These are phyloP conservation scores for Porogramme epimiltina DNA, from an alignment of 1,284 basidiomycete genomes.

Conservation along the genomic window DNA sequence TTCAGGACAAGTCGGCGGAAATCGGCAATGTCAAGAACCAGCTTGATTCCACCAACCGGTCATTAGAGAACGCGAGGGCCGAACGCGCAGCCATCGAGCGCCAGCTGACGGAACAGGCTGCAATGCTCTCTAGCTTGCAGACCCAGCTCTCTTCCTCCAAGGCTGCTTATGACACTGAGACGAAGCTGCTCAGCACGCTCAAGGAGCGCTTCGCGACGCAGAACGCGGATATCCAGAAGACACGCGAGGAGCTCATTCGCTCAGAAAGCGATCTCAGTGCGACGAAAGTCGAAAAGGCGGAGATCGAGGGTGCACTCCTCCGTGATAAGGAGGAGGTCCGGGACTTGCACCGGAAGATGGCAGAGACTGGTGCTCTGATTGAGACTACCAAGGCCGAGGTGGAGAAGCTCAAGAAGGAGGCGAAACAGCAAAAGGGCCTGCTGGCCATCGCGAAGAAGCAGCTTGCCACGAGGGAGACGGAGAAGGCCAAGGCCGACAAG, in stretches of 20 bases:
- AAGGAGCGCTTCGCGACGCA: slow-evolving; percentile 77
- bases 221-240: slow-evolving; percentile 72
- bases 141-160: slow-evolving; percentile 78
- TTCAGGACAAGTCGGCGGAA: slow-evolving; percentile 75
- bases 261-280: slow-evolving; percentile 94
- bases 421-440: slow-evolving; percentile 94
- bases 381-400: slow-evolving; percentile 73
- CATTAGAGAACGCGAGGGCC: slow-evolving; percentile 59
- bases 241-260: slow-evolving; percentile 82
- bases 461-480: slow-evolving; percentile 81
- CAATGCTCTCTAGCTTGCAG: slow-evolving; percentile 72
- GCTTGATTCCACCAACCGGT: slow-evolving; percentile 76
- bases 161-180: slow-evolving; percentile 86
- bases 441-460: slow-evolving; percentile 96
- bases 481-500: slow-evolving; percentile 70
- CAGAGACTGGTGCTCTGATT: slow-evolving; percentile 79
- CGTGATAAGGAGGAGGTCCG: slow-evolving; percentile 95
- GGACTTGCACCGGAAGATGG: slow-evolving; percentile 82
- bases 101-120: slow-evolving; percentile 61
- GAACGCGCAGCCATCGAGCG: slow-evolving; percentile 63
- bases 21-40: slow-evolving; percentile 88
- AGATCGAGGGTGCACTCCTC: slow-evolving; percentile 87
- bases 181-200: slow-evolving; percentile 71
- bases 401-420: slow-evolving; percentile 92
- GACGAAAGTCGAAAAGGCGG: slow-evolving; percentile 87